Conservation (phyloP, 2,329 filamentous ascomycete genomes). For the Conoideocrella luteorostrata region DNA sequence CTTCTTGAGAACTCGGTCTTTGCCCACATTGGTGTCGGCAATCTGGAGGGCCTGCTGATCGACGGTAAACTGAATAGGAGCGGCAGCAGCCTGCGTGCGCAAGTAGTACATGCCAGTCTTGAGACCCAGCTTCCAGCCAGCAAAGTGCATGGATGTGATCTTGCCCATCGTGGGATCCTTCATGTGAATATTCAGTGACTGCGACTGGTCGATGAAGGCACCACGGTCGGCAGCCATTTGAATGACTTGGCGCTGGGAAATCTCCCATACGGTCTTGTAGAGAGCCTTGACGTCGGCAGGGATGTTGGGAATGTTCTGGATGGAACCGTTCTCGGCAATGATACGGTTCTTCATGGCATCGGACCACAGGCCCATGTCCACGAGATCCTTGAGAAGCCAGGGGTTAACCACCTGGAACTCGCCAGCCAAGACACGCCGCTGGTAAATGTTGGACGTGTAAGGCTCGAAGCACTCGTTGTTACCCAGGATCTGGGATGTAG, state of each 20-base stretch:
- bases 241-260: conserved; percentile 89
- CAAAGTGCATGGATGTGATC: conserved; percentile 99
- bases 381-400: conserved; percentile 95
- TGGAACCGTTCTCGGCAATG: conserved; percentile 91
- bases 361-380: conserved; percentile 96
- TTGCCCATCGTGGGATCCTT: conserved; percentile 99
- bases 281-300: conserved; percentile 91
- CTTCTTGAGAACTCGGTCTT: conserved; percentile 61
- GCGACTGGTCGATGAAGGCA: conserved; percentile 97
- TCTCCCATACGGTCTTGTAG: conserved; percentile 99
- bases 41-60: conserved; percentile 93
- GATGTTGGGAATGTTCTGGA: conserved; percentile 96
- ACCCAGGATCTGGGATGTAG: conserved; percentile 93
- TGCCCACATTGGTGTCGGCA: conserved; percentile 70
- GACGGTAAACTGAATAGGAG: conserved; percentile 97
- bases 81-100: conserved; percentile 91
- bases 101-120: conserved; percentile 99
- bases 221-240: conserved; percentile 98
- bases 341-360: conserved; percentile 99
- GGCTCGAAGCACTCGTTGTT: conserved; percentile 99
- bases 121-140: conserved; percentile 96
- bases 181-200: conserved; percentile 99
- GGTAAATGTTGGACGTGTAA: conserved; percentile 99
- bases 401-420: conserved; percentile 99
- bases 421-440: conserved; percentile 91